Percentiles rank a stretch among this genome's conserved stretches.
phyloP scores from a whole-genome alignment of 352 stramenopile species.

The Pythium myriotylum region DNA sequence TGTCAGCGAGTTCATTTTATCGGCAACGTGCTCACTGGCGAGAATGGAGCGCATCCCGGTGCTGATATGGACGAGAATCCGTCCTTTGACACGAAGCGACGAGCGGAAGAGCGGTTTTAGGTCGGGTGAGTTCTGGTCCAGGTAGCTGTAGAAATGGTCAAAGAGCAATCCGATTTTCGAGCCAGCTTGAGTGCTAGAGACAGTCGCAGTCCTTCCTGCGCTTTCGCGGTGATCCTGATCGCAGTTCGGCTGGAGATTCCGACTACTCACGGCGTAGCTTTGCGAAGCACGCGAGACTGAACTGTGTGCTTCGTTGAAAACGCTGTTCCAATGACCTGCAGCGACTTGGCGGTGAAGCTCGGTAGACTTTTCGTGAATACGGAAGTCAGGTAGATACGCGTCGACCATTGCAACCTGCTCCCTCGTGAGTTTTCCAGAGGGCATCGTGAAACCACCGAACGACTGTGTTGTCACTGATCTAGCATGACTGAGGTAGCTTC shows the following conservation, averaged over 20 bases:
- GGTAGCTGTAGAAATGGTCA: slow-evolving; percentile 50
- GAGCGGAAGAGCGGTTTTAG: slow-evolving; percentile 52
- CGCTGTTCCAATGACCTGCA: slow-evolving; percentile 38
- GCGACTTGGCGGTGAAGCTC: slow-evolving; percentile 35
- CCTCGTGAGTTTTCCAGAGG: slow-evolving; percentile 22
- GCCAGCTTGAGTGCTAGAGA: slow-evolving; percentile 24
- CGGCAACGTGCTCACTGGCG: slow-evolving; percentile 50
- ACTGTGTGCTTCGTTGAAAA: slow-evolving; percentile 34
- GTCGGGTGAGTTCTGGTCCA: slow-evolving; percentile 47
- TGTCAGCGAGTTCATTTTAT: slow-evolving; percentile 65
- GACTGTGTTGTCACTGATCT: neutral
- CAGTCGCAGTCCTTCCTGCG: neutral
- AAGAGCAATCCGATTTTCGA: slow-evolving; percentile 38
- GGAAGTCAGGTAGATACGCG: slow-evolving; percentile 44
- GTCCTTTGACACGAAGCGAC: slow-evolving; percentile 69
- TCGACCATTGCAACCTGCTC: slow-evolving; percentile 35
- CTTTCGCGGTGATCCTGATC: neutral
- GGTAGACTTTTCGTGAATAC: slow-evolving; percentile 41
- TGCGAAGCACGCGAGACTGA: neutral
- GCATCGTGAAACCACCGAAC: neutral
- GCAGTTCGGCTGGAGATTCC: neutral
- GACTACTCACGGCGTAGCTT: neutral
- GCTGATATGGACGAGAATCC: slow-evolving; percentile 89
- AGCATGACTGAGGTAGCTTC: neutral
- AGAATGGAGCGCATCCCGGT: slow-evolving; percentile 50